phyloP scores from a whole-genome alignment of 495 filamentous ascomycete genomes.

The Hamigera avellanea region DNA sequence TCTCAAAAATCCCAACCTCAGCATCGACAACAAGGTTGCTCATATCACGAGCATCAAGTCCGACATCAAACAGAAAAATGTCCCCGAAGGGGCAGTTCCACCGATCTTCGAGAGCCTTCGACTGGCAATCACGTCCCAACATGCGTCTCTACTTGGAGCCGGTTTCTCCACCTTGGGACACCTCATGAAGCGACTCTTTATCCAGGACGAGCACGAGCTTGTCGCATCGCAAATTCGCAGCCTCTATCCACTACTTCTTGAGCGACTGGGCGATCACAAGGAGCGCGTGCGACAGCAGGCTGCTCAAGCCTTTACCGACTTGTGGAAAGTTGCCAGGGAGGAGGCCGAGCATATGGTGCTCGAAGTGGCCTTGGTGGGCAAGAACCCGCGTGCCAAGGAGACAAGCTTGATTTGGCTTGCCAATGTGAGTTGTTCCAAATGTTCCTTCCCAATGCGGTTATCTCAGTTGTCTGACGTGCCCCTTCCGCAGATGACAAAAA shows the following conservation, averaged over 20 bases:
- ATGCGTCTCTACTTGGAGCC: slow-evolving; percentile 54
- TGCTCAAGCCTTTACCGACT: slow-evolving; percentile 57
- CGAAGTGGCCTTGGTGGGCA: slow-evolving; percentile 64
- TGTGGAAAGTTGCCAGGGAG: slow-evolving; percentile 48
- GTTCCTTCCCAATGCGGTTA: slow-evolving; percentile 2
- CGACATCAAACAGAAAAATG: slow-evolving; percentile 78
- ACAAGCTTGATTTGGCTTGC: slow-evolving; percentile 69
- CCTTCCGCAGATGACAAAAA: slow-evolving; percentile 56
- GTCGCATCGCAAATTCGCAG: slow-evolving; percentile 52
- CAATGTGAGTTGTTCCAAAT: slow-evolving; percentile 37
- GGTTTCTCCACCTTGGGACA: slow-evolving; percentile 81
- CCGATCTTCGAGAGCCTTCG: slow-evolving; percentile 65
- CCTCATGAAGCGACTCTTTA: slow-evolving; percentile 66
- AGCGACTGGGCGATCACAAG: slow-evolving; percentile 80
- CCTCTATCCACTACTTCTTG: slow-evolving; percentile 59
- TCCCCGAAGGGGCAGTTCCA: slow-evolving; percentile 59
- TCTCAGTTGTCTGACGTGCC: slow-evolving; percentile 7
- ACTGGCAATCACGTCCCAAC: slow-evolving; percentile 56
- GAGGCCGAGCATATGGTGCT: slow-evolving; percentile 75
- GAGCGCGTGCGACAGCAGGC: slow-evolving; percentile 67
- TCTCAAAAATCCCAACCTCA: slow-evolving; percentile 53
- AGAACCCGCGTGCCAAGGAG: slow-evolving; percentile 74
- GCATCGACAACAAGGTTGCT: slow-evolving; percentile 59
- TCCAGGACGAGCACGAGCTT: slow-evolving; percentile 65
- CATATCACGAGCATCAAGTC: slow-evolving; percentile 65